Conservation (phyloP, 139 green algal species). For the Chlorella sp. region DNA sequence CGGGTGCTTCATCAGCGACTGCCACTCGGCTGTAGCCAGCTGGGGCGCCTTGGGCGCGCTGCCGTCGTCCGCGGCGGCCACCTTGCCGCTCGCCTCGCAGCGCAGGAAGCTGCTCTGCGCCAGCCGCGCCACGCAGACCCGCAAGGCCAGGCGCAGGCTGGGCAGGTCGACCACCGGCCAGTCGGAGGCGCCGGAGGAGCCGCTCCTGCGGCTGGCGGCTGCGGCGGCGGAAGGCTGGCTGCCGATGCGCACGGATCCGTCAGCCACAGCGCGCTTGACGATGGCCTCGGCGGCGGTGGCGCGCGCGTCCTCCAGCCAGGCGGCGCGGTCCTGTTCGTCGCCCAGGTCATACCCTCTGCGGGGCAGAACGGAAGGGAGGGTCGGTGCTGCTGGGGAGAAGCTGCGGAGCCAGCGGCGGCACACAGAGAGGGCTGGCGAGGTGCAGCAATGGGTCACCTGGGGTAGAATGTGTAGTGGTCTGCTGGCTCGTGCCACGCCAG, state of each 20-base stretch:
- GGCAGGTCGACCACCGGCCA: constrained; percentile 15
- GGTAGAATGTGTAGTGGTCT: constrained; percentile 30
- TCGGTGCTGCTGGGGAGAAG: too few species aligned
- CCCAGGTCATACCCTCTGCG: constrained; percentile 30
- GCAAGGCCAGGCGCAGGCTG: constrained; percentile 15
- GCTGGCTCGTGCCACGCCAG: constrained; percentile 29
- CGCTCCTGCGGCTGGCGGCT: not conserved
- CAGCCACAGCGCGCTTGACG: constrained; percentile 25
- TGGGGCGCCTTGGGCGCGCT: not conserved
- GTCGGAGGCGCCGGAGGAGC: too few species aligned
- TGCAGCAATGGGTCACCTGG: too few species aligned
- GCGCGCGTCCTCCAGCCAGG: constrained; percentile 33
- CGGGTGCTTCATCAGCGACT: constrained; percentile 1
- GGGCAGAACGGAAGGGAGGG: too few species aligned
- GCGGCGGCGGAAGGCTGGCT: not conserved
- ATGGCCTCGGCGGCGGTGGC: constrained; percentile 32
- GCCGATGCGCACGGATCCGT: constrained; percentile 3
- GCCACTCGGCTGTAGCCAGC: constrained; percentile 2
- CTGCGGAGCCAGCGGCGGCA: too few species aligned
- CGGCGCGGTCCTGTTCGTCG: constrained; percentile 13
- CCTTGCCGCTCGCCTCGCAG: not conserved
- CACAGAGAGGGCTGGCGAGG: too few species aligned
- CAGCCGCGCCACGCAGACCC: constrained; percentile 6
- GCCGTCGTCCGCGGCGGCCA: not conserved
- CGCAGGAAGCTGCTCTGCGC: not conserved